Evolutionary conservation across 345 rosid genomes (phyloP), one percentile per base, ranked within the genome.

Genomic region (Eucalyptus caleyi): DNA sequence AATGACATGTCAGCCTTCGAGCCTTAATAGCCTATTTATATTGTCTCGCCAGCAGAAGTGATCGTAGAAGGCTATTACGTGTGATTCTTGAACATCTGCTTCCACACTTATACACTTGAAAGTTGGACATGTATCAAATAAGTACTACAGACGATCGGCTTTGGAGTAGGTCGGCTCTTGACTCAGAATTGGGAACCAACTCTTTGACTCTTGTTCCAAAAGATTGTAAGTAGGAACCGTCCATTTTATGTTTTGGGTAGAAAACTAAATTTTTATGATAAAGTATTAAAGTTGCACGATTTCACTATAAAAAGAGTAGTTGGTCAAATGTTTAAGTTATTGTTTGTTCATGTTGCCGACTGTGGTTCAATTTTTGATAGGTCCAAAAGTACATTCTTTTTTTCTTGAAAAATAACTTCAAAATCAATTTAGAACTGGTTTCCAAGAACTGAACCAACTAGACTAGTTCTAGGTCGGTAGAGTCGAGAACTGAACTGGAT

Each of bases 381-480:
- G 80, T 32, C 40, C 80, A 32, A 69, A 69, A 69, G 42, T 32
- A 32, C 42, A 8, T 32, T 16, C 5, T 2, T 69, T 69, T 32
- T 37, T 69, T 69, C 16, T 32, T 37, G 18, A 16, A 69, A 69
- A 67, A 18, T 5, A 37, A 8, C 80, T 69, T 69, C 12, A 16
- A 69, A 69, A 32, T 69, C 11, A 19, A 2, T 32, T 16, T 32
- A 32, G 23, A 69, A 32, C 4, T 0, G 0, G 12, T 69, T 69
- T n/a, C 2, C 23, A 8, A 32, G 3, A 32, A 32, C 4, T 69
- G 1, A 9, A 69, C 42, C 12, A 0, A 8, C 10, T 6, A 69
- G 24, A 69, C 80, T 19, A 16, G 23, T 69, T 69, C 42, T 32
- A 69, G 42, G 23, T 32, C 3, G 6, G 80, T 11, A 9, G 12